A percentile compares a stretch with the other conserved stretches of the same genome.
phyloP scores from a whole-genome alignment of 2,329 filamentous ascomycete species.

The Rhynchosporium secalis region DNA sequence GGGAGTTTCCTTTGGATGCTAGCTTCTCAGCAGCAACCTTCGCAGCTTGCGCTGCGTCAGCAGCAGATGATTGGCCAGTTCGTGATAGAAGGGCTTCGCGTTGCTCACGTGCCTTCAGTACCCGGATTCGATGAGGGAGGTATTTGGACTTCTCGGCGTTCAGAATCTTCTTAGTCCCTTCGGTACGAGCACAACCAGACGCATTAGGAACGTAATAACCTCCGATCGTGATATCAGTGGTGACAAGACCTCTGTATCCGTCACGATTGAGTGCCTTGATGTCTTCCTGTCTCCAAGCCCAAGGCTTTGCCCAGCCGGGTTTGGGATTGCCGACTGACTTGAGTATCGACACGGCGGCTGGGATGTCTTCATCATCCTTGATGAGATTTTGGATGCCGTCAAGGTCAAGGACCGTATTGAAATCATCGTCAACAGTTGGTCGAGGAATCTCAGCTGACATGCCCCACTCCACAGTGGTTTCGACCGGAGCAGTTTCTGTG shows the following conservation, averaged over 20 bases:
- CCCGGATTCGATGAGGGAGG: slow-evolving; percentile 93
- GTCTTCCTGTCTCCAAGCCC: slow-evolving; percentile 72
- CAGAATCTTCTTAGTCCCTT: slow-evolving; percentile 91
- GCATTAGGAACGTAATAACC: slow-evolving; percentile 81
- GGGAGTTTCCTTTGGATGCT: slow-evolving; percentile 83
- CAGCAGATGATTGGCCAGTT: slow-evolving; percentile 64
- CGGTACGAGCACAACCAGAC: slow-evolving; percentile 84
- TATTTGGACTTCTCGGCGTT: slow-evolving; percentile 99
- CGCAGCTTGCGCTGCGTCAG: slow-evolving; percentile 67
- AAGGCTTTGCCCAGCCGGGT: slow-evolving; percentile 59
- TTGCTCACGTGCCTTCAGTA: slow-evolving; percentile 87
- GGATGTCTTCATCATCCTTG: slow-evolving; percentile 68
- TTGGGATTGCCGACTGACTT: slow-evolving; percentile 47
- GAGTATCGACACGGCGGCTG: slow-evolving; percentile 51
- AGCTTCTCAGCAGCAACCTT: slow-evolving; percentile 77
- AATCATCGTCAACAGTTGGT: slow-evolving; percentile 66
- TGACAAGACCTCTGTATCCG: slow-evolving; percentile 49
- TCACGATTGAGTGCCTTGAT: slow-evolving; percentile 67
- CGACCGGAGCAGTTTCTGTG: slow-evolving; percentile 41
- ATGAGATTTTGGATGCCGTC: slow-evolving; percentile 69
- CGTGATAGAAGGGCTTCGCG: slow-evolving; percentile 75
- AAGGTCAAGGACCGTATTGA: slow-evolving; percentile 63
- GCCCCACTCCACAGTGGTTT: slow-evolving; percentile 56
- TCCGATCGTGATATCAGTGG: slow-evolving; percentile 49
- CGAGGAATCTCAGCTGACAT: slow-evolving; percentile 58